Evolutionary conservation across 768 basidiomycete species (phyloP), one percentile per base, ranked within the genome.

Genomic region (Podaxis sp.): DNA sequence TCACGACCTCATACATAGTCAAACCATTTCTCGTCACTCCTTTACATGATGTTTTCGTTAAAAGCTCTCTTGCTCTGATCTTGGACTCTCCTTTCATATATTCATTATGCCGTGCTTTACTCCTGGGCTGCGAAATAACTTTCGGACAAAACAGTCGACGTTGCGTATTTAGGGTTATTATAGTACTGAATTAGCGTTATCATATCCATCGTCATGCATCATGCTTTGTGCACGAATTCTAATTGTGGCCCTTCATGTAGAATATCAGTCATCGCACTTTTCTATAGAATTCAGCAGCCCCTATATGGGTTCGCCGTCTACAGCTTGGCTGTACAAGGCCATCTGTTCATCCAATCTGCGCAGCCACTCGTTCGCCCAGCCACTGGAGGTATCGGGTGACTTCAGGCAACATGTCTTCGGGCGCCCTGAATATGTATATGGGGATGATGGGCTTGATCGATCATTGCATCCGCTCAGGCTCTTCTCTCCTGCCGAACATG

Each of bases 21-120:
- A 43, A 61, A 43, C 27, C 19, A 25, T 50, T 60, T 51, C 37
- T 33, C 47, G 55, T 50, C 33, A 54, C 4, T 55, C 61, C 15
- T 60, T 40, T 38, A 19, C 9, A 22, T 17, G 37, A 27, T 54
- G 11, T 49, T 54, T 15, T 33, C 8, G 33, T 33, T 41, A 22
- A 13, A 19, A 50, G 58, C 7, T 13, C 33, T 59, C 24, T 11
- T 59, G 24, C 58, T 51, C 17, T 33, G 33, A 33, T 59, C 56
- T 59, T 64, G 63, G 57, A 53, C 58, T 27, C 25, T 1, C 19
- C 19, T n/a, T 2, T 24, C 49, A 25, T 50, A 19, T 12, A 0
- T 25, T 50, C 13, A 9, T 25, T 13, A 27, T 50, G 22, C 49
- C 22, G 12, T 19, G 13, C 25, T 50, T 4, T 50, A 11, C 22